Evolutionary conservation across 2,329 filamentous ascomycete genomes (phyloP).

Genomic region (Paecilomyces dactylethromorphus): DNA sequence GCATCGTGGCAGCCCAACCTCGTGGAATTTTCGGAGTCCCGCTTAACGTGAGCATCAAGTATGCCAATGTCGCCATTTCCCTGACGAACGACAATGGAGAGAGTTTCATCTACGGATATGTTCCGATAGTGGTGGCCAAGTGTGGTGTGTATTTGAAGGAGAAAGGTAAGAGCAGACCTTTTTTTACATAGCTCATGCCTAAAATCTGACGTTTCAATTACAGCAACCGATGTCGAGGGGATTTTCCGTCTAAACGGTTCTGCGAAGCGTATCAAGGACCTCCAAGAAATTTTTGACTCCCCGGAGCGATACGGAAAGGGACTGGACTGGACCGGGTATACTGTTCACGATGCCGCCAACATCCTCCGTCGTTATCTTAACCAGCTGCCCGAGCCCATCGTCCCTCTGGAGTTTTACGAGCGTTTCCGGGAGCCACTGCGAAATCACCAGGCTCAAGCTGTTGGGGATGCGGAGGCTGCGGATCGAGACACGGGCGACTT

Average conservation of each 20-base stretch:
- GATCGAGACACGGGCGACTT: slow-evolving; percentile 66
- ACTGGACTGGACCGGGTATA: slow-evolving; percentile 94
- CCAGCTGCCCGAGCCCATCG: slow-evolving; percentile 91
- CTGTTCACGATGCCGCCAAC: slow-evolving; percentile 96
- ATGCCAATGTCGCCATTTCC: slow-evolving; percentile 97
- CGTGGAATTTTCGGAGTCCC: slow-evolving; percentile 92
- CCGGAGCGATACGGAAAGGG: slow-evolving; percentile 95
- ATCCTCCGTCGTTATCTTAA: slow-evolving; percentile 93
- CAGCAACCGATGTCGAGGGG: slow-evolving; percentile 89
- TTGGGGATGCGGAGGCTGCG: slow-evolving; percentile 59
- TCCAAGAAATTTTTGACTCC: slow-evolving; percentile 86
- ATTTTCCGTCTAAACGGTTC: slow-evolving; percentile 96
- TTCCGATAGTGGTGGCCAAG: slow-evolving; percentile 96
- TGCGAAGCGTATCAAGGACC: slow-evolving; percentile 95
- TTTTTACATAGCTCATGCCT: not conserved
- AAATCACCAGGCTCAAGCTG: slow-evolving; percentile 61
- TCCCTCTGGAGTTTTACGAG: slow-evolving; percentile 88
- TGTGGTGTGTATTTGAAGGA: slow-evolving; percentile 97
- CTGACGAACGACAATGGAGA: slow-evolving; percentile 86
- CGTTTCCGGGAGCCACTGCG: slow-evolving; percentile 79
- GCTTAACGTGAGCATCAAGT: slow-evolving; percentile 87
- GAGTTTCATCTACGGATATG: slow-evolving; percentile 97
- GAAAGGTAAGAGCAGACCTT: slow-evolving; percentile 61
- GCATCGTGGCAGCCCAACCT: slow-evolving; percentile 24
- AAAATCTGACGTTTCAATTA: slow-evolving; percentile 17